Base-by-base conservation (phyloP, 768 basidiomycete species). In the Psilocybe azurescens region DNA sequence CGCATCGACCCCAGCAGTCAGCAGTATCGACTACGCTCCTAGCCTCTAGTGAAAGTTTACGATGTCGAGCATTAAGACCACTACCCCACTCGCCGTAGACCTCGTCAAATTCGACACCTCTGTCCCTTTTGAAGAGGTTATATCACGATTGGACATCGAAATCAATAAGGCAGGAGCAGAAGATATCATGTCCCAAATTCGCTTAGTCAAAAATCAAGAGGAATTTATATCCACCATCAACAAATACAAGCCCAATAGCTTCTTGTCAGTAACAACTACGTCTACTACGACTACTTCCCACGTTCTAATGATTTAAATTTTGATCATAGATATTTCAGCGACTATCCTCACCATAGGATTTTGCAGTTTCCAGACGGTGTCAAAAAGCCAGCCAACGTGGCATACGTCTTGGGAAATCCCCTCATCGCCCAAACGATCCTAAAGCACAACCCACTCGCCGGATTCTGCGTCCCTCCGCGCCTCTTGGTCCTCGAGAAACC, bases 381-480 rank as follows among this genome's bases (percentile, higher is more conserved):
- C 18, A 59, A 51, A 14, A 70, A 73, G 46, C 78, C 78, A 20
- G 66, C 65, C 32, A 71, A 78, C 1, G 65, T 75, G 46, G 67
- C 80, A 11, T 86, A 86, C 70, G 78, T 74, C 30, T 73, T 84
- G 58, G 84, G 84, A 16, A 85, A 85, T 69, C 85, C 85, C 2
- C 70, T 83, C 53, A 71, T 83, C 50, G 85, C 83, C 0, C 78
- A 82, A 59, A 70, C 67, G 2, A 78, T 86, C 64, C 56, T 86
- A 54, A 65, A 71, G 58, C 67, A 76, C 61, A 82, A 85, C 60
- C 65, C 78, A 47, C 71, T 71, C 14, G 79, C 76, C 0, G 81
- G 74, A 2, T 70, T 75, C 28, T 74, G 81, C 67, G 74, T 86
- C 20, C 84, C 85, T 7, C 82, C 77, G 24, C 77, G 80, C 18